phyloP scores from a whole-genome alignment of 495 filamentous ascomycete species.

The Talaromyces thailandensis region DNA sequence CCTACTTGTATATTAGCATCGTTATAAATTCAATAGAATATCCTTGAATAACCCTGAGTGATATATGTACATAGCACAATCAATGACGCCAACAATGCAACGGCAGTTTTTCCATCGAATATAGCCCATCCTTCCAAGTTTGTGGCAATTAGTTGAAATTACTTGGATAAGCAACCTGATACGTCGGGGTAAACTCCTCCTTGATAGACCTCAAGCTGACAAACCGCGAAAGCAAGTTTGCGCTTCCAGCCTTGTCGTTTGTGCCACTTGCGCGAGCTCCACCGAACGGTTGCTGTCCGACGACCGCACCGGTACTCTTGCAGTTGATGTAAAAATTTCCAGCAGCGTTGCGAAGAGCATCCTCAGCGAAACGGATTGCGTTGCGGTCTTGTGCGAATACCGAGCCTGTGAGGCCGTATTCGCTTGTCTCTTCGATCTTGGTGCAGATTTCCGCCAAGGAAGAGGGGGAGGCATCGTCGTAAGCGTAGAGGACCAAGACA shows the following conservation, averaged over 20 bases:
- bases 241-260: conserved; percentile 85
- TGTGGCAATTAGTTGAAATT: conserved; percentile 32
- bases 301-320: conserved; percentile 86
- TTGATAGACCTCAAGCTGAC: conserved; percentile 80
- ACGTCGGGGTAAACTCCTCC: conserved; percentile 72
- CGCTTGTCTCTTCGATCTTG: conserved; percentile 55
- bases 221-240: conserved; percentile 65
- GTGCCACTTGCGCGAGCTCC: conserved; percentile 80
- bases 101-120: neutral
- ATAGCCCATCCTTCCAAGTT: neutral
- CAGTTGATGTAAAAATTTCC: conserved; percentile 93
- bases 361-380: conserved; percentile 58
- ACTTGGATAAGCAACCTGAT: conserved; percentile 70
- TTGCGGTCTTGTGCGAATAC: conserved; percentile 68
- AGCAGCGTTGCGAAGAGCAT: conserved; percentile 65
- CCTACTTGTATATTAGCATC: neutral
- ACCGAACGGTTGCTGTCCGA: conserved; percentile 89
- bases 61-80: neutral
- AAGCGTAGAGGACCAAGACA: conserved; percentile 49
- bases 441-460: conserved; percentile 43
- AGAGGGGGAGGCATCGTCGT: conserved; percentile 44
- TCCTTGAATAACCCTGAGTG: neutral
- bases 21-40: neutral
- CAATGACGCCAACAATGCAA: neutral
- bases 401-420: conserved; percentile 73